phyloP scores from a whole-genome alignment of 257 asterid species.

The Capsicum rhomboideum region DNA sequence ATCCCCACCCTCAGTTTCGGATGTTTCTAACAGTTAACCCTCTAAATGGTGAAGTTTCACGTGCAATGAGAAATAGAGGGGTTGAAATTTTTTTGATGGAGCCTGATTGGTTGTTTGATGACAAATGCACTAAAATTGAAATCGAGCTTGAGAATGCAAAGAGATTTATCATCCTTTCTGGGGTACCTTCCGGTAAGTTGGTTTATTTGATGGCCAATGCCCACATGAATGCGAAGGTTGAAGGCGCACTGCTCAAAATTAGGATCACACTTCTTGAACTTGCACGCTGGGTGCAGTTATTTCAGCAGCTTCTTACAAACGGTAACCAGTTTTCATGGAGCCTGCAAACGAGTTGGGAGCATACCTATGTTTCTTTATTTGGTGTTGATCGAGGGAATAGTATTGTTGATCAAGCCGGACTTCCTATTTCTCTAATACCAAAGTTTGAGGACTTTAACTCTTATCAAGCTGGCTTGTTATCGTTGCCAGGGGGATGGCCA shows the following conservation, averaged over 20 bases:
- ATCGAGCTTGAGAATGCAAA: slow-evolving; percentile 64
- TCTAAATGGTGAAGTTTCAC: slow-evolving; percentile 83
- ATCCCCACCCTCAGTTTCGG: slow-evolving; percentile 84
- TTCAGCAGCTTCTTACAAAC: slow-evolving; percentile 55
- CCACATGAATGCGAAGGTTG: slow-evolving; percentile 64
- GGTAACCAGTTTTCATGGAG: slow-evolving; percentile 83
- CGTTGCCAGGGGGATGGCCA: slow-evolving; percentile 94
- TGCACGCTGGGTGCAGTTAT: slow-evolving; percentile 86
- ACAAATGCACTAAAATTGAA: slow-evolving; percentile 19
- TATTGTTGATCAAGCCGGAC: slow-evolving; percentile 42
- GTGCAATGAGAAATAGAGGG: slow-evolving; percentile 99
- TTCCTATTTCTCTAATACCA: slow-evolving; percentile 30
- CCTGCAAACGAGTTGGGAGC: slow-evolving; percentile 84
- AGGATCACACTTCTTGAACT: slow-evolving; percentile 81
- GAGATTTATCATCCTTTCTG: slow-evolving; percentile 65
- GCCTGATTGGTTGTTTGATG: slow-evolving; percentile 50
- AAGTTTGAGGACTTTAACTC: slow-evolving; percentile 34
- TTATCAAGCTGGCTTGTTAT: slow-evolving; percentile 36
- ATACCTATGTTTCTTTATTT: slow-evolving; percentile 77
- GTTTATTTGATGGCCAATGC: slow-evolving; percentile 81
- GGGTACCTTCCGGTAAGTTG: slow-evolving; percentile 63
- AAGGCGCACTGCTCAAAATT: slow-evolving; percentile 50
- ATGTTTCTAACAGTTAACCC: slow-evolving; percentile 96
- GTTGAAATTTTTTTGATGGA: slow-evolving; percentile 83
- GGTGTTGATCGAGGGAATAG: slow-evolving; percentile 63